Evolutionary conservation across 805 yeast species (phyloP), one percentile per base, ranked within the genome.

Genomic region (Yarrowia sp.): DNA sequence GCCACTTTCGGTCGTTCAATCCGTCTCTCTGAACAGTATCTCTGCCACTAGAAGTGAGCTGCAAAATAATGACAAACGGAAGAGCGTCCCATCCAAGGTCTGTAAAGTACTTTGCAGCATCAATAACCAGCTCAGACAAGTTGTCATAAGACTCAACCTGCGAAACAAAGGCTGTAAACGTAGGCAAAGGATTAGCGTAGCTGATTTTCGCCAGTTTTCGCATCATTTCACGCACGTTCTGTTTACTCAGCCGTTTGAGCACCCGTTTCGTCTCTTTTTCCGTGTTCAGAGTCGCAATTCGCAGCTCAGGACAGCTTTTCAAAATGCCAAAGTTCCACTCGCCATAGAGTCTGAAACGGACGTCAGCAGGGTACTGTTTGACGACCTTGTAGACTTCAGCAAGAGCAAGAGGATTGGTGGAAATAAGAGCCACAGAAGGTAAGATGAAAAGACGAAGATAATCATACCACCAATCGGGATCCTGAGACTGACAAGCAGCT

Each of bases 61-160:
- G 83, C 71, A 84, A 81, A 71, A 92, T 77, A 3, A 92, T 75
- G 0, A 88, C 91, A 70, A 84, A 85, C 4, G 92, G 87, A 32
- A 93, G 75, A 2, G 85, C 89, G 73, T 93, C 98, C 92, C 96
- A 91, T 0, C 92, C 91, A 70, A 88, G 87, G 5, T 77, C 81
- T 59, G 86, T 87, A 72, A 91, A 90, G 71, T 84, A 87, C 43
- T 85, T 78, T 0, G 97, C 91, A 7, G 95, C 84, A 52, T 87
- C 87, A 10, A 90, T 92, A 7, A 93, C 85, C 65, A 93, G 79
- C 40, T 84, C 85, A 49, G 87, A 88, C 67, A 93, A 82, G 71
- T 93, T 93, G 71, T 89, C 96, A 72, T 93, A 93, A 77, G 95
- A 90, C 74, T 93, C 98, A 68, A 93, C 85, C 71, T 91, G 97